A percentile compares a stretch with the other conserved stretches of the same genome.
phyloP scores from a whole-genome alignment of 306 rosid species.

The Cicer pinnatifidum region DNA sequence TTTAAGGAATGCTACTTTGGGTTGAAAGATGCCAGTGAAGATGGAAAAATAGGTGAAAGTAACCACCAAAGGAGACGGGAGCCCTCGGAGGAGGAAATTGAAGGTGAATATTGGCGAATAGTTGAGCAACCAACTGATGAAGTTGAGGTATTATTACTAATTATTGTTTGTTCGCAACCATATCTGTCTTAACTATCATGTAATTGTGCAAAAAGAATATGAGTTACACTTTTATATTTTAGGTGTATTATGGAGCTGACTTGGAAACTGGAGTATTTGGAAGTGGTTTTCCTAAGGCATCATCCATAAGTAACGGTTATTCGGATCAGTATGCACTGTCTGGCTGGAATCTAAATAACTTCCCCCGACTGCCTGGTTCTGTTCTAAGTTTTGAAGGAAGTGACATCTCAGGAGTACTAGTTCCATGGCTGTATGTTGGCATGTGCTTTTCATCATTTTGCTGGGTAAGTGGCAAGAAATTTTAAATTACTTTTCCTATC shows the following conservation, averaged over 20 bases:
- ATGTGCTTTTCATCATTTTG: conserved; percentile 99
- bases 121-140: conserved; percentile 86
- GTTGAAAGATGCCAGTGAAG: conserved; percentile 51
- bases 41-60: conserved; percentile 42
- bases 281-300: conserved; percentile 91
- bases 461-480: conserved; percentile 75
- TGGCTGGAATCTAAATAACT: conserved; percentile 94
- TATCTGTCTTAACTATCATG: conserved; percentile 24
- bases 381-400: conserved; percentile 84
- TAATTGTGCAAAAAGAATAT: conserved; percentile 26
- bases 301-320: conserved; percentile 50
- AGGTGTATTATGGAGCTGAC: conserved; percentile 97
- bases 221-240: conserved; percentile 45
- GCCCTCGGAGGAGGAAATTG: conserved; percentile 79
- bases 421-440: conserved; percentile 98
- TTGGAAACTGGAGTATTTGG: conserved; percentile 83
- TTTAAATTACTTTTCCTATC: conserved; percentile 24
- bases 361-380: conserved; percentile 88
- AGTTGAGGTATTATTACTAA: conserved; percentile 72
- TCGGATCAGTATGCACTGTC: conserved; percentile 63
- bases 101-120: conserved; percentile 99
- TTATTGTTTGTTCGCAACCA: not conserved
- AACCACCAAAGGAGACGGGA: conserved; percentile 49
- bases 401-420: conserved; percentile 94
- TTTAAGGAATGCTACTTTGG: conserved; percentile 82